These are phyloP conservation scores for Teratosphaeria viscida DNA, from an alignment of 2,329 filamentous ascomycete genomes.

Conservation along the genomic window DNA sequence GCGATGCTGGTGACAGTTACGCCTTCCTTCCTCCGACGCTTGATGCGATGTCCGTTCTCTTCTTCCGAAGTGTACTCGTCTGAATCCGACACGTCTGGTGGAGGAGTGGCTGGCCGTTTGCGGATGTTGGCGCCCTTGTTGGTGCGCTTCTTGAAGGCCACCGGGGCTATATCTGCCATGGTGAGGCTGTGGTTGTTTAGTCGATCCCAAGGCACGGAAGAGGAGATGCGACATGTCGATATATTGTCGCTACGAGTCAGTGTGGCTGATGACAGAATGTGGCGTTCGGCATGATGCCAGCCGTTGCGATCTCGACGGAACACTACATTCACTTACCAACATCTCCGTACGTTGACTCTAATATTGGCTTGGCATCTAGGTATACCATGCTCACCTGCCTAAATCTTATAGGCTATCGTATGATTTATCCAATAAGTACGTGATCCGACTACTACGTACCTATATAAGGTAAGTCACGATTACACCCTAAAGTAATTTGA, in stretches of 20 bases:
- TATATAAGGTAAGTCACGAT: too few relatives aligned
- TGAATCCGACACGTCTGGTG: constrained; percentile 45
- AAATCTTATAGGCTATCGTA: too few relatives aligned
- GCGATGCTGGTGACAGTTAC: constrained; percentile 57
- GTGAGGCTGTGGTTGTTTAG: neutral
- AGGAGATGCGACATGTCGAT: neutral
- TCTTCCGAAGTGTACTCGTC: constrained; percentile 56
- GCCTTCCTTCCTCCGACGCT: constrained; percentile 62
- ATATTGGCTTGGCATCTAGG: too few relatives aligned
- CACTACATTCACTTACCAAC: neutral
- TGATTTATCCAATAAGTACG: too few relatives aligned
- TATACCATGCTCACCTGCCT: too few relatives aligned
- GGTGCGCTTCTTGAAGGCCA: constrained; percentile 77
- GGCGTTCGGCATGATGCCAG: neutral
- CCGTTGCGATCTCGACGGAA: neutral
- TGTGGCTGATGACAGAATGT: constrained; percentile 5
- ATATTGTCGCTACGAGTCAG: neutral
- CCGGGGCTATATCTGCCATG: constrained; percentile 28
- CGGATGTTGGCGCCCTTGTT: constrained; percentile 67
- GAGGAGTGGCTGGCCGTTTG: constrained; percentile 71
- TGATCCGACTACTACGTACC: too few relatives aligned
- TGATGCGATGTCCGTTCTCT: constrained; percentile 69
- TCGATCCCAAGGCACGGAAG: neutral
- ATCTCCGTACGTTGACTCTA: too few relatives aligned
- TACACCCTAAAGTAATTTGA: too few relatives aligned